phyloP scores from a whole-genome alignment of 305 asterid species.

The Fraxinus sp. region DNA sequence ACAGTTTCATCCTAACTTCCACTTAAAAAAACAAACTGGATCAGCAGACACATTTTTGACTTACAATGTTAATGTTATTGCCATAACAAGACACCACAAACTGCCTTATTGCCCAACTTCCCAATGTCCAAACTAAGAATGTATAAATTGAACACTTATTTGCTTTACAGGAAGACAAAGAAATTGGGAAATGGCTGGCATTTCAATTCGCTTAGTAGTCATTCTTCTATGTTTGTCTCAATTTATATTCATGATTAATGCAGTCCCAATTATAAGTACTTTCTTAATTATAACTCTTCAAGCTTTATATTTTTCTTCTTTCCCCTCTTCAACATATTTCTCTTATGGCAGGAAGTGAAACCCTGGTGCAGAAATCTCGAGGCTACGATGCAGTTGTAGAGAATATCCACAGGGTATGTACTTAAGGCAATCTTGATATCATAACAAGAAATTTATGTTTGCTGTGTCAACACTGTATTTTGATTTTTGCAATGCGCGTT shows the following conservation, averaged over 20 bases:
- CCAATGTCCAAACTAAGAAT: conserved; percentile 15
- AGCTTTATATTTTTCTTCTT: background rate
- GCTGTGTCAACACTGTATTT: background rate
- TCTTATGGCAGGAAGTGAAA: conserved; percentile 36
- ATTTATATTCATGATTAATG: conserved; percentile 23
- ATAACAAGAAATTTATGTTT: background rate
- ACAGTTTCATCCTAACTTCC: conserved; percentile 20
- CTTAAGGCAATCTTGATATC: background rate
- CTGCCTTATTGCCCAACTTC: background rate
- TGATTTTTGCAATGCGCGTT: background rate
- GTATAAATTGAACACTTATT: conserved; percentile 4
- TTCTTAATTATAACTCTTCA: background rate
- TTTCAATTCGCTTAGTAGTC: conserved; percentile 16
- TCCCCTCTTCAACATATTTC: background rate
- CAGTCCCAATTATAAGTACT: conserved; percentile 34
- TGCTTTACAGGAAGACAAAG: background rate
- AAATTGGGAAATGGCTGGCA: conserved; percentile 22
- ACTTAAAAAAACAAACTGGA: conserved; percentile 4
- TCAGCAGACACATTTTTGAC: conserved; percentile 23
- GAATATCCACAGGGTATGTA: conserved; percentile 27
- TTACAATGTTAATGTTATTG: background rate
- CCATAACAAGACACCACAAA: conserved; percentile 23
- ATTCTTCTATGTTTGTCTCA: conserved; percentile 27
- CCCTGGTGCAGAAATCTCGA: conserved; percentile 27
- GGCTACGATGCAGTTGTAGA: conserved; percentile 11